These are phyloP conservation scores for Colletotrichum chrysophilum DNA, from an alignment of 2,329 filamentous ascomycete genomes.

Conservation along the genomic window DNA sequence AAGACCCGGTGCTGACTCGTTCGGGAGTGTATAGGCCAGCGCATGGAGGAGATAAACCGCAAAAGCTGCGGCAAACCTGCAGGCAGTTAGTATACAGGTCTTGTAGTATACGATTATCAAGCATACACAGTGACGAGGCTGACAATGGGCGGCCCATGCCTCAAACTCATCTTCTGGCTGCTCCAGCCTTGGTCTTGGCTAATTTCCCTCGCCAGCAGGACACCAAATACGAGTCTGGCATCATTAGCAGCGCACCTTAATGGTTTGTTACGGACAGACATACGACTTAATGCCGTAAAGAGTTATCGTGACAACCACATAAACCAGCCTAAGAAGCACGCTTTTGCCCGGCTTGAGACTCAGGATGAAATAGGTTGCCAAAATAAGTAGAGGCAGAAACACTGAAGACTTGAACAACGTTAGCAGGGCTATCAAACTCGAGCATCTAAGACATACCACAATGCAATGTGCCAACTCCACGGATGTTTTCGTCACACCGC, in stretches of 20 bases:
- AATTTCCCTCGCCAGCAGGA: neutral
- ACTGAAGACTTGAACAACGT: neutral
- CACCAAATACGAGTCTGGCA: neutral
- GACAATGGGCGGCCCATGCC: neutral
- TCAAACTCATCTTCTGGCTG: neutral
- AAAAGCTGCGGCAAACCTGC: neutral
- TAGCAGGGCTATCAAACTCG: accelerated
- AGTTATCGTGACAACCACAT: neutral
- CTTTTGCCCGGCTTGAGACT: neutral
- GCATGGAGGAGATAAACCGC: neutral
- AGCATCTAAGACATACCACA: neutral
- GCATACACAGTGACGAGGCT: neutral
- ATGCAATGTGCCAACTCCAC: neutral
- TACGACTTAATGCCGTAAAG: neutral
- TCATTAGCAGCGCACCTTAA: neutral
- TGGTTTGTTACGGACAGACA: neutral
- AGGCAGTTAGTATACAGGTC: neutral
- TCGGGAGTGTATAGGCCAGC: neutral
- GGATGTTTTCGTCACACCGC: neutral
- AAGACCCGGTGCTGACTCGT: neutral
- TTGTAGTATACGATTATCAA: neutral
- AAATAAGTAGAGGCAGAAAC: neutral
- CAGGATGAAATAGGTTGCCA: neutral
- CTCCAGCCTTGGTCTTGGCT: neutral
- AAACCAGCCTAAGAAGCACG: neutral